Evolutionary conservation across 2,329 filamentous ascomycete genomes (phyloP).

Genomic region (Ceratocystiopsis minuta): DNA sequence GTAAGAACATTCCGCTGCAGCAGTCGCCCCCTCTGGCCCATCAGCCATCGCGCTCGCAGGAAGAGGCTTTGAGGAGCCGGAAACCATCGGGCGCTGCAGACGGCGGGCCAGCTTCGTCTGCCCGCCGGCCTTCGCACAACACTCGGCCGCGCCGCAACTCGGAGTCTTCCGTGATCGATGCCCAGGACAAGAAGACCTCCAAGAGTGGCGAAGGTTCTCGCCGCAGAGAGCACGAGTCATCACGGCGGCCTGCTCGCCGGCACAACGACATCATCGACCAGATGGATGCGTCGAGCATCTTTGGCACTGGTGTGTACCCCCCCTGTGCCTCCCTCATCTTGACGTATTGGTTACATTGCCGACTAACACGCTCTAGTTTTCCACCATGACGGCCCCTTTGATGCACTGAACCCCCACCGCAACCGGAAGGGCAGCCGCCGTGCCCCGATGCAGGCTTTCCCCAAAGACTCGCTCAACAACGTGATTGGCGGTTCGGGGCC

Average conservation of each 20-base stretch:
- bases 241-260: constrained; percentile 14
- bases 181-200: constrained; percentile 40
- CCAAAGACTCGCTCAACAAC: constrained; percentile 84
- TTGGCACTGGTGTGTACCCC: constrained; percentile 59
- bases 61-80: constrained; percentile 40
- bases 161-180: constrained; percentile 47
- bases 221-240: too few species aligned
- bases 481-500: constrained; percentile 75
- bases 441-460: constrained; percentile 92
- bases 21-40: constrained; percentile 27
- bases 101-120: background rate
- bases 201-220: constrained; percentile 34
- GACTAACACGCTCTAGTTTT: constrained; percentile 44
- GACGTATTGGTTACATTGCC: too few species aligned
- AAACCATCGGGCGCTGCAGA: constrained; percentile 7
- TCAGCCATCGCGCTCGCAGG: constrained; percentile 46
- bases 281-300: constrained; percentile 88
- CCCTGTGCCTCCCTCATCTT: constrained; percentile 7
- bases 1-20: constrained; percentile 31
- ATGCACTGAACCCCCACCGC: constrained; percentile 86
- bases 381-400: constrained; percentile 93
- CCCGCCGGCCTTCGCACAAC: constrained; percentile 13
- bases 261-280: constrained; percentile 86
- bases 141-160: constrained; percentile 55
- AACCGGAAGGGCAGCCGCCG: constrained; percentile 69